A percentile compares a stretch with the other conserved stretches of the same genome.
Evolutionary conservation across 2,329 filamentous ascomycete species (phyloP).

Genomic region (Leptographium galeiforme): DNA sequence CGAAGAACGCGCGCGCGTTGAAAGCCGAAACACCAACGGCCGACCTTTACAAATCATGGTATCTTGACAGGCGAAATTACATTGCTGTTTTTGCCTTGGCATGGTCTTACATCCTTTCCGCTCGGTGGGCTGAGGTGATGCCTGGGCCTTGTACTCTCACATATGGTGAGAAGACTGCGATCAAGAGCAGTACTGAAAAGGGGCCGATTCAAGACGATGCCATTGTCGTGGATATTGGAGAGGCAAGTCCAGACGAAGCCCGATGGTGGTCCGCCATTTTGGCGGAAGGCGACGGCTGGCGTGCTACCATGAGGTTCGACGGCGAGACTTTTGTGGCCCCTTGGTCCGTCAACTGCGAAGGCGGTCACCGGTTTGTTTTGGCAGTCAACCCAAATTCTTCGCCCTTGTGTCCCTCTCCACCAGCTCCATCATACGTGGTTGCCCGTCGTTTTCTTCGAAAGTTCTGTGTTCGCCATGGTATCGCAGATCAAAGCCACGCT

Average conservation of each 20-base stretch:
- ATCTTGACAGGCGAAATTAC: not conserved
- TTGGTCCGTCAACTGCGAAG: conserved; percentile 10
- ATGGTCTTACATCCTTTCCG: conserved; percentile 7
- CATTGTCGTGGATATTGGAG: conserved; percentile 5
- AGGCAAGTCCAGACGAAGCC: conserved; percentile 2
- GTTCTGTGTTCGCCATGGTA: conserved; percentile 12
- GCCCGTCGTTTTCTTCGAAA: conserved; percentile 12
- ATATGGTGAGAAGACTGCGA: not conserved
- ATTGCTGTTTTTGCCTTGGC: conserved; percentile 5
- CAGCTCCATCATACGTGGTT: conserved; percentile 8
- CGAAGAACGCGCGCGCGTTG: not conserved
- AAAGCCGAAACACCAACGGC: not conserved
- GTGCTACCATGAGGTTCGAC: conserved; percentile 6
- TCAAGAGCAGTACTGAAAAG: not conserved
- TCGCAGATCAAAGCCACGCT: conserved; percentile 13
- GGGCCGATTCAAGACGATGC: not conserved
- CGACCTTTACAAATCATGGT: conserved; percentile 2
- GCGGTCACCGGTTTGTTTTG: not conserved
- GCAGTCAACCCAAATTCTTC: not conserved
- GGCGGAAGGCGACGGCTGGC: conserved; percentile 7
- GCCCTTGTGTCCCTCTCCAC: not conserved
- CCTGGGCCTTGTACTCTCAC: conserved; percentile 1
- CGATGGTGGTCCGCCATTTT: conserved; percentile 9
- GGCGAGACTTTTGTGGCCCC: conserved; percentile 9
- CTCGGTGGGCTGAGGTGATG: conserved; percentile 5